These are phyloP conservation scores for Xanthoconium separans DNA, from an alignment of 1,284 basidiomycete species.

Conservation along the genomic window DNA sequence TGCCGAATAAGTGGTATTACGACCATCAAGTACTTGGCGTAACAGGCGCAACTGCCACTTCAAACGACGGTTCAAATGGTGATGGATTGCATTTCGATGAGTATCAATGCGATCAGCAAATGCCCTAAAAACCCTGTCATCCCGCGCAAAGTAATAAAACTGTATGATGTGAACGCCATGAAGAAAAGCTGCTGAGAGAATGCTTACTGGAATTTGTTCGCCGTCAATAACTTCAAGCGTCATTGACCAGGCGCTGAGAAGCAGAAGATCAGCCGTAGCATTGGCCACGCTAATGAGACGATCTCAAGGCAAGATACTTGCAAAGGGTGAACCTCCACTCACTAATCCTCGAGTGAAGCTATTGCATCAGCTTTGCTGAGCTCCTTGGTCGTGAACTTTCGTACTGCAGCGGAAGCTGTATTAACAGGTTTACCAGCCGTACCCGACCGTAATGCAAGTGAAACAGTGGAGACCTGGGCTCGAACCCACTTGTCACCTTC, in stretches of 20 bases:
- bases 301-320: not conserved
- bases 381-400: conserved; percentile 75
- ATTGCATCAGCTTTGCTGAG: conserved; percentile 74
- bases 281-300: conserved; percentile 61
- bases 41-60: conserved; percentile 72
- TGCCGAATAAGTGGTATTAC: conserved; percentile 62
- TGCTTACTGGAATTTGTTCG: conserved; percentile 62
- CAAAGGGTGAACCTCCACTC: conserved; percentile 28
- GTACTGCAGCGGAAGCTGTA: conserved; percentile 62
- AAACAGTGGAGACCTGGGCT: conserved; percentile 56
- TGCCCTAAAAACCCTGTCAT: conserved; percentile 73
- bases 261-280: conserved; percentile 71
- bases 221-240: conserved; percentile 51
- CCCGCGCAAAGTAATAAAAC: conserved; percentile 79
- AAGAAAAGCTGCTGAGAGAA: not conserved
- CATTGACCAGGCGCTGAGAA: conserved; percentile 72
- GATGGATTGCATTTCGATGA: conserved; percentile 51
- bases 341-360: conserved; percentile 82
- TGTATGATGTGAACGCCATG: conserved; percentile 29
- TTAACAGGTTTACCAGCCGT: conserved; percentile 66
- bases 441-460: conserved; percentile 60
- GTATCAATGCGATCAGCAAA: conserved; percentile 61
- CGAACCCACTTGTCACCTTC: conserved; percentile 81
- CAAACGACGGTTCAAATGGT: conserved; percentile 50
- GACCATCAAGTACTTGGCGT: conserved; percentile 60